Percentiles rank a stretch among this genome's conserved stretches.
These are phyloP conservation scores for Botrytis medusae DNA, from an alignment of 2,329 filamentous ascomycete species.

Conservation along the genomic window DNA sequence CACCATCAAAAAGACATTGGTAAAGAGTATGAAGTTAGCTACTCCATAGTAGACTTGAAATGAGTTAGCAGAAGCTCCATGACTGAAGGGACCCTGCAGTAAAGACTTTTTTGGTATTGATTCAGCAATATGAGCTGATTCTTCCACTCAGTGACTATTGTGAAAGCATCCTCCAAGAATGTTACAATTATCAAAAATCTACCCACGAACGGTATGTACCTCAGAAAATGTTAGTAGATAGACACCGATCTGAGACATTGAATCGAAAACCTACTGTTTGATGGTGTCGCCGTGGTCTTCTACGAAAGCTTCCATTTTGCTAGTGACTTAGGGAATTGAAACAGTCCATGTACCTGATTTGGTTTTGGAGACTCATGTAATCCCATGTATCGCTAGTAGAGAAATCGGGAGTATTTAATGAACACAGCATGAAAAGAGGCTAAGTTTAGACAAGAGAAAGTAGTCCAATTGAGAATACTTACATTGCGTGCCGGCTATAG, in stretches of 20 bases:
- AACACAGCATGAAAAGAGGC: not conserved
- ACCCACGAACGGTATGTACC: conserved; percentile 90
- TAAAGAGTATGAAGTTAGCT: conserved; percentile 87
- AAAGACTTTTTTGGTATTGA: conserved; percentile 87
- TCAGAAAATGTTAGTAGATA: conserved; percentile 43
- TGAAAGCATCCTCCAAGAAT: conserved; percentile 92
- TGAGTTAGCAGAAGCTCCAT: conserved; percentile 18
- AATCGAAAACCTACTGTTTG: not conserved
- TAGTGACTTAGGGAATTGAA: not conserved
- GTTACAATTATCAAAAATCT: conserved; percentile 98
- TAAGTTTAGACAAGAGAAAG: not conserved
- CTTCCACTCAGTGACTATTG: conserved; percentile 95
- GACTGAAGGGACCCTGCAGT: not conserved
- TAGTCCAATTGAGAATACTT: not conserved
- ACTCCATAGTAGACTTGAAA: conserved; percentile 76
- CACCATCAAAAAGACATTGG: conserved; percentile 87
- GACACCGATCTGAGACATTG: not conserved
- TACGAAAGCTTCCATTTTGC: not conserved
- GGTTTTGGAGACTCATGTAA: not conserved
- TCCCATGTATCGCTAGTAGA: not conserved
- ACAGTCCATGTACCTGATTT: not conserved
- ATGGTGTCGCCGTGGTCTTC: not conserved
- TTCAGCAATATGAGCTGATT: conserved; percentile 92
- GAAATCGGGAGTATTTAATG: not conserved
- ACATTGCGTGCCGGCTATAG: not conserved